A percentile compares a stretch with the other conserved stretches of the same genome.
Evolutionary conservation across 2,329 filamentous ascomycete species (phyloP).

Genomic region (Samsoniella hepiali): DNA sequence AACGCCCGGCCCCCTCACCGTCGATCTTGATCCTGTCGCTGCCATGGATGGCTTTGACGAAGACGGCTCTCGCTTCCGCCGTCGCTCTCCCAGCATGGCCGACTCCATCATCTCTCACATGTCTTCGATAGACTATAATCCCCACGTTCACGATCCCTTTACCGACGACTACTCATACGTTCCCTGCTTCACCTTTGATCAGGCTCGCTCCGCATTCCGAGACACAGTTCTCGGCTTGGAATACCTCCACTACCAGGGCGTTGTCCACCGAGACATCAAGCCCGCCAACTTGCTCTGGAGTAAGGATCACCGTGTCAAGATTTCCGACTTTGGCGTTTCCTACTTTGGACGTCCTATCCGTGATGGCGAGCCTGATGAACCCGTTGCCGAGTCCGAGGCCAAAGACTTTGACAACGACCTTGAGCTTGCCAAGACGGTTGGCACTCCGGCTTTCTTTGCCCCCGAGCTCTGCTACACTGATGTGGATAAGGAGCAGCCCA

Average conservation of each 20-base stretch:
- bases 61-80: constrained; percentile 56
- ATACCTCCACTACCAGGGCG: constrained; percentile 85
- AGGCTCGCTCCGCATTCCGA: constrained; percentile 80
- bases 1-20: constrained; percentile 50
- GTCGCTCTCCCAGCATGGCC: constrained; percentile 74
- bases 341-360: constrained; percentile 88
- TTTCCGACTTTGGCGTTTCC: constrained; percentile 97
- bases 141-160: constrained; percentile 60
- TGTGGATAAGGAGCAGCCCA: constrained; percentile 64
- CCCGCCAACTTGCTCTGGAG: constrained; percentile 90
- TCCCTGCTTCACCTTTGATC: constrained; percentile 82
- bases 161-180: constrained; percentile 91
- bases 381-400: constrained; percentile 74
- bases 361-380: constrained; percentile 76
- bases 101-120: constrained; percentile 72
- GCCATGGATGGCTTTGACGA: constrained; percentile 66
- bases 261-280: constrained; percentile 82
- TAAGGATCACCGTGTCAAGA: constrained; percentile 82
- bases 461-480: constrained; percentile 94
- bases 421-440: constrained; percentile 96
- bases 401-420: constrained; percentile 87
- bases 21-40: constrained; percentile 49
- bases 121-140: constrained; percentile 61
- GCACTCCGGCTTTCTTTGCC: constrained; percentile 95
- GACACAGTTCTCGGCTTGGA: constrained; percentile 92